Conservation (phyloP, 139 green algal species). For the Tetradesmus lagerheimii region DNA sequence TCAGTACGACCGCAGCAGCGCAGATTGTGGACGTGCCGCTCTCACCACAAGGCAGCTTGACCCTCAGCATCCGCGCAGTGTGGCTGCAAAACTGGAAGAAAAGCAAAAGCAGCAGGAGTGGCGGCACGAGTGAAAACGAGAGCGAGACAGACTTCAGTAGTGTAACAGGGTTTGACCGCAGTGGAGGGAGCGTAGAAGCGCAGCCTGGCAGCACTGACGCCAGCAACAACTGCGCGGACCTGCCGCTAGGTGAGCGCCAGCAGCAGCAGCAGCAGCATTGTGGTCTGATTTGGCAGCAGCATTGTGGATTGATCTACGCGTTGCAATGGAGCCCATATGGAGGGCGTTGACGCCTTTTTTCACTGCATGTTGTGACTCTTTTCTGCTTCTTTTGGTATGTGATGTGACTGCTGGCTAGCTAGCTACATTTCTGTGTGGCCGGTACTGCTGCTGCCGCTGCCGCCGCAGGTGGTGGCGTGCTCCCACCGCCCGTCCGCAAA, state of each 20-base stretch:
- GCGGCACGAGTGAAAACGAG: background rate
- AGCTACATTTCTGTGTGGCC: no score
- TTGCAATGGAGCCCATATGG: no score
- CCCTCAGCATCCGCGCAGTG: slow-evolving; percentile 13
- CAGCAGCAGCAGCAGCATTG: background rate
- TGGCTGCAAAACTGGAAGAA: slow-evolving; percentile 39
- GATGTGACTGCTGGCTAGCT: background rate
- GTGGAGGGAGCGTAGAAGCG: background rate
- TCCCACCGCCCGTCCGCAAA: background rate
- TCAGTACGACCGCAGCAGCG: slow-evolving; percentile 23
- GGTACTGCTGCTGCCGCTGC: background rate
- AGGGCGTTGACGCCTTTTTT: no score
- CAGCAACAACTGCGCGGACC: background rate
- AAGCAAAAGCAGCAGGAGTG: background rate
- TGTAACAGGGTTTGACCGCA: background rate
- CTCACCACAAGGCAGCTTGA: slow-evolving; percentile 52
- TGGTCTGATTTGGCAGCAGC: no score
- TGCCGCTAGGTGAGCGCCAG: background rate
- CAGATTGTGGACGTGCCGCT: slow-evolving; percentile 55
- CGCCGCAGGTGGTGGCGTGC: background rate
- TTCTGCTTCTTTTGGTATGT: no score
- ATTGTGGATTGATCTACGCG: no score
- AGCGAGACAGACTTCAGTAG: slow-evolving; percentile 26
- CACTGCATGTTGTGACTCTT: no score
- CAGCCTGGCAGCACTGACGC: background rate